These are phyloP conservation scores for Vicia villosa DNA, from an alignment of 306 rosid genomes.

Conservation along the genomic window DNA sequence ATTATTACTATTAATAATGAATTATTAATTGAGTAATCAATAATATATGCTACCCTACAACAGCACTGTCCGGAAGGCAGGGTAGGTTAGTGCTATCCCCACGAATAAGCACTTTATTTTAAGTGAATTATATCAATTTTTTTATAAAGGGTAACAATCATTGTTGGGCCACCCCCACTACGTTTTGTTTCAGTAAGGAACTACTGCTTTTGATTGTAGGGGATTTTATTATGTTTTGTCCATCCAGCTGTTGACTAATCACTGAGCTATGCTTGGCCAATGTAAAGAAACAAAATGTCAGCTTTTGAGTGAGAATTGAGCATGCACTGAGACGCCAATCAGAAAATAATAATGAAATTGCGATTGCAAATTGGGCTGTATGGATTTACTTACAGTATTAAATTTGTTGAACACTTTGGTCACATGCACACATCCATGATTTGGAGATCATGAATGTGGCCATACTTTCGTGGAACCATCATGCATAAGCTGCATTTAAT, in stretches of 20 bases:
- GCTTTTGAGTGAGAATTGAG: background rate
- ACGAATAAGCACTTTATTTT: background rate
- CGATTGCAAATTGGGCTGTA: background rate
- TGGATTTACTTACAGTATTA: background rate
- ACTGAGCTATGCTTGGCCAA: background rate
- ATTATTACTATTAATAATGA: background rate
- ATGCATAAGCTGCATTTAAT: constrained; percentile 71
- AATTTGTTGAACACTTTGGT: background rate
- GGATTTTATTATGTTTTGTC: background rate
- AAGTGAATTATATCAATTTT: background rate
- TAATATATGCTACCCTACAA: background rate
- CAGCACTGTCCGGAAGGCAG: background rate
- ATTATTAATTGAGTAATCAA: background rate
- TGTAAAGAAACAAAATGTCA: background rate
- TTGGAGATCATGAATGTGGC: background rate
- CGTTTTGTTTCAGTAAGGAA: background rate
- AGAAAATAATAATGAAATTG: background rate
- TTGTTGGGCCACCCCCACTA: background rate
- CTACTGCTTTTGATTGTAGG: background rate
- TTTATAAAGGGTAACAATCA: background rate
- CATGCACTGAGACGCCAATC: background rate
- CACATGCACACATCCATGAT: background rate
- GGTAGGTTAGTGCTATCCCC: background rate
- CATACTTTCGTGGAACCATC: background rate
- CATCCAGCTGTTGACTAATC: background rate